phyloP scores from a whole-genome alignment of 768 basidiomycete species.

The Naganishia vishniacii region DNA sequence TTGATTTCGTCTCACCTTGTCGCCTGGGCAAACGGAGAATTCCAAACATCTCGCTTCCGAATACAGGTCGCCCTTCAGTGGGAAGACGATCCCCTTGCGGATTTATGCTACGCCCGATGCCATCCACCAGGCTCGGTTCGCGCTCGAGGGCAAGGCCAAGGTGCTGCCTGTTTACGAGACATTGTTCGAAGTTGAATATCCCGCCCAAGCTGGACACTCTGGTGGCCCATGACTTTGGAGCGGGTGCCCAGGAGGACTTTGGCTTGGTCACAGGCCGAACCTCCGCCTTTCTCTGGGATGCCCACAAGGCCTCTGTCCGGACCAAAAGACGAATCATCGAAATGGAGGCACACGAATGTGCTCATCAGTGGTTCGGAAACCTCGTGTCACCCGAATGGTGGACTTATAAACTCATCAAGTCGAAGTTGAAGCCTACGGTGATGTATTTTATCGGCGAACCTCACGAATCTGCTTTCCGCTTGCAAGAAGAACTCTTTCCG shows the following conservation, averaged over 20 bases:
- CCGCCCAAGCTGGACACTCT: constrained; percentile 94
- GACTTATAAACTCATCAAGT: constrained; percentile 15
- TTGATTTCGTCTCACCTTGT: constrained; percentile 84
- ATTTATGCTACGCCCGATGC: constrained; percentile 78
- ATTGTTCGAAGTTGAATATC: constrained; percentile 84
- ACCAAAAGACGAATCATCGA: constrained; percentile 71
- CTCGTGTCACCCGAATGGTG: constrained; percentile 62
- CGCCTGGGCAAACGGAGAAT: constrained; percentile 65
- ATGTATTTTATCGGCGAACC: not conserved
- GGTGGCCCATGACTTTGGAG: too few relatives aligned
- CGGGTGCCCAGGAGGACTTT: constrained; percentile 83
- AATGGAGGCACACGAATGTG: constrained; percentile 78
- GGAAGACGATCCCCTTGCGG: constrained; percentile 71
- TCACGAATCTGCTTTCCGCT: not conserved
- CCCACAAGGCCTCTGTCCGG: constrained; percentile 62
- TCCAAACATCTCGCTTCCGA: constrained; percentile 67
- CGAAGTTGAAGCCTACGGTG: not conserved
- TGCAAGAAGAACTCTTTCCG: not conserved
- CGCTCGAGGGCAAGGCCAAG: constrained; percentile 73
- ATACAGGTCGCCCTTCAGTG: constrained; percentile 72
- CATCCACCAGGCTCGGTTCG: constrained; percentile 75
- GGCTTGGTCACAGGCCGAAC: constrained; percentile 75
- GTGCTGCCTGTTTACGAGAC: constrained; percentile 86
- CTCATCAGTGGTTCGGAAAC: constrained; percentile 73
- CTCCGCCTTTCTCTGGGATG: constrained; percentile 69